phyloP scores from a whole-genome alignment of 495 filamentous ascomycete genomes.

The Xylaria palmicola region DNA sequence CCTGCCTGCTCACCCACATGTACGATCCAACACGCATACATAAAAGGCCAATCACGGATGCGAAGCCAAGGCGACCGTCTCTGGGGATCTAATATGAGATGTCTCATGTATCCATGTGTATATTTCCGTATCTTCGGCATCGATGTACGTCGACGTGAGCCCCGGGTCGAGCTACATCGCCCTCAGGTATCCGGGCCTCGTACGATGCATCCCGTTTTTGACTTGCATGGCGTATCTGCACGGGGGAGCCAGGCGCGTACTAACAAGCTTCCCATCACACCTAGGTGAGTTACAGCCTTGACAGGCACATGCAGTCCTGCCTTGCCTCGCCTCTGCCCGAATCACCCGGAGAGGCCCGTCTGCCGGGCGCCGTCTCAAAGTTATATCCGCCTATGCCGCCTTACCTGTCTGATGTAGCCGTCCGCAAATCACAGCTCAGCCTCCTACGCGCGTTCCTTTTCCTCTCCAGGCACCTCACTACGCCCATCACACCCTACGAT shows the following conservation, averaged over 20 bases:
- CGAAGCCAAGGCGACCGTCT: background rate
- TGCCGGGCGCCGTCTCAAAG: background rate
- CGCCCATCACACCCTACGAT: background rate
- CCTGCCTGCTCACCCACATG: slow-evolving; percentile 7
- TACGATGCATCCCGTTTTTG: background rate
- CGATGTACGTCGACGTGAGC: background rate
- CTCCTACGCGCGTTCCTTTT: background rate
- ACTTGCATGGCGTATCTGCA: slow-evolving; percentile 2
- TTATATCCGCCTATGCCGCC: background rate
- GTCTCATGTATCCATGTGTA: background rate
- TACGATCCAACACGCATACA: slow-evolving; percentile 8
- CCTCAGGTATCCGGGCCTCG: background rate
- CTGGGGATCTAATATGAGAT: background rate
- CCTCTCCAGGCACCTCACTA: background rate
- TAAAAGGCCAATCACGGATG: background rate
- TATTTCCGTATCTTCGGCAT: background rate
- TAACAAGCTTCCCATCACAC: background rate
- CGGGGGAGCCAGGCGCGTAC: background rate
- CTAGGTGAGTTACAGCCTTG: slow-evolving; percentile 3
- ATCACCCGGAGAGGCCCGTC: background rate
- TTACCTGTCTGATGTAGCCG: background rate
- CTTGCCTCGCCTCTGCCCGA: background rate
- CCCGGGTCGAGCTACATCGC: background rate
- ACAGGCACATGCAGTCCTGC: background rate
- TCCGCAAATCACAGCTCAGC: slow-evolving; percentile 2